Base-by-base conservation (phyloP, 2,329 filamentous ascomycete species). In the Fusarium nematophilum region DNA sequence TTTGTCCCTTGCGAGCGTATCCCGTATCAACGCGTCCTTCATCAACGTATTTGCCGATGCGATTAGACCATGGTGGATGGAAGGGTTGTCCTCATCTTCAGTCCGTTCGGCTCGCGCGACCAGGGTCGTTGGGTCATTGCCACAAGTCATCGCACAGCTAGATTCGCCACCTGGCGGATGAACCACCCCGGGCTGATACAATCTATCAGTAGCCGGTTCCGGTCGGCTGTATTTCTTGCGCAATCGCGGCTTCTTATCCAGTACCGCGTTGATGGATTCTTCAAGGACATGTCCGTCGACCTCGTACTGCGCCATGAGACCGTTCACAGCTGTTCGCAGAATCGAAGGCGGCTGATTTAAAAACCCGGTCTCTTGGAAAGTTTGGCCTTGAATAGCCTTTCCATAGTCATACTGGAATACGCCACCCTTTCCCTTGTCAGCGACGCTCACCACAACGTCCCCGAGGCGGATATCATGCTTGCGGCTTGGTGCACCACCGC, bases 401-500 rank as follows among this genome's bases (percentile, higher is more conserved):
- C 64, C 67, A 21, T 38, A 65, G 38, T 69, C 64, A 27, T 67
- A 70, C 7, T 69, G 55, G 2, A 69, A 53, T 0, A 70, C 57
- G 0, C 59, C 59, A n/a, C 53, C 52, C 0, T 34, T 38, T 0
- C 49, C 42, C 3, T 30, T 18, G 3, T 14, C 2, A 3, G 18
- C 25, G 8, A 10, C 27, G 17, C 62, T 61, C 2, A 70, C 57
- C 0, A 68, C 62, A 1, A 70, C n/a, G 29, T 70, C 67, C 0
- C 67, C 65, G 2, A 70, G 52, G 8, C 73, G 68, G 1, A 78
- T 69, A 9, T 77, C 73, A 15, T 72, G 54, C 5, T 62, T 51
- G 3, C 2, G 2, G 38, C 51, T 78, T 52, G 75, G 75, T 0
- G 65, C 72, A 6, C 75, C 75, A 6, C 72, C 74, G 0, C 66